These are phyloP conservation scores for Phellopilus nigrolimitatus DNA, from an alignment of 1,284 basidiomycete species.

Conservation along the genomic window DNA sequence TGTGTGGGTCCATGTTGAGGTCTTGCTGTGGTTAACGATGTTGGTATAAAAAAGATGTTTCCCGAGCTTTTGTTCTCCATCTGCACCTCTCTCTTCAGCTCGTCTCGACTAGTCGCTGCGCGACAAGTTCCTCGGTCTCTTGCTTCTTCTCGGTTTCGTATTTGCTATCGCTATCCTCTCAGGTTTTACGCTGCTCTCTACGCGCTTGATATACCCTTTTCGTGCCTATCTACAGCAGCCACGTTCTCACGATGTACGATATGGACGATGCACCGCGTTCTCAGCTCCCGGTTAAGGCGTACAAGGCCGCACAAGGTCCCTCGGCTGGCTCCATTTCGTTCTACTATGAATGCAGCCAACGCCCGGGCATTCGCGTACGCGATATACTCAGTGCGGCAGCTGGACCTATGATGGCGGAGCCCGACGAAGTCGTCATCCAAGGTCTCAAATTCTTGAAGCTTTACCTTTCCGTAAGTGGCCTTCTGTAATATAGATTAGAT, in stretches of 20 bases:
- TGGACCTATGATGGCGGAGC: not conserved
- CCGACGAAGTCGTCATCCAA: not conserved
- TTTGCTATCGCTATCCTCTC: not conserved
- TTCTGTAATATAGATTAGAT: not conserved
- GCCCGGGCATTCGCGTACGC: not conserved
- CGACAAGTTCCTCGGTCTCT: not conserved
- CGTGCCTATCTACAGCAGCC: not conserved
- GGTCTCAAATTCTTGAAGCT: not conserved
- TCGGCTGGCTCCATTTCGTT: slow-evolving; percentile 1
- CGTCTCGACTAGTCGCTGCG: slow-evolving; percentile 11
- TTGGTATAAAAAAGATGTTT: no score
- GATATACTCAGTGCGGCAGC: not conserved
- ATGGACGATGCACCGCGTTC: not conserved
- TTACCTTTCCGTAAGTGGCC: not conserved
- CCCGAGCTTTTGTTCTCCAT: not conserved
- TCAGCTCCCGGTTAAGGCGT: slow-evolving; percentile 4
- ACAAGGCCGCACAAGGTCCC: not conserved
- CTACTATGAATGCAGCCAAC: not conserved
- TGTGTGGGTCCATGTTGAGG: no score
- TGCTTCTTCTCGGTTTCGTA: not conserved
- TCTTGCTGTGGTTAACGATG: no score
- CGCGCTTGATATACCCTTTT: not conserved
- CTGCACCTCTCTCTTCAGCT: not conserved
- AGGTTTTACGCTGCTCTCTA: not conserved
- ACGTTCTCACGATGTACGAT: not conserved